A percentile compares a stretch with the other conserved stretches of the same genome.
Evolutionary conservation across 106 monocot species (phyloP).

Genomic region (Dendrobium huoshanense): DNA sequence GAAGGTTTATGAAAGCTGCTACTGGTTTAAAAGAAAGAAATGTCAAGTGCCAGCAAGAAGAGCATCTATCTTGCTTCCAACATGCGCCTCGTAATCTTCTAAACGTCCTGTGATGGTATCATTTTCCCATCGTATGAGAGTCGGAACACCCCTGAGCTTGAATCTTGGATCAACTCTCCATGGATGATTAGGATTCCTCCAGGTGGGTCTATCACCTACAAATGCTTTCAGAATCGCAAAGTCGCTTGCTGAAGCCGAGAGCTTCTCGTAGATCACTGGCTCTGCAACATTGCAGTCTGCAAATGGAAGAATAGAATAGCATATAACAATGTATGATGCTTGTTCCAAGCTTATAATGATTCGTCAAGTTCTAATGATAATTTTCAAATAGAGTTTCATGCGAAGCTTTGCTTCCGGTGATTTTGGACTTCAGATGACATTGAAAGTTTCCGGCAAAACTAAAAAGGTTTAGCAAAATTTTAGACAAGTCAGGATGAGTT

Average conservation of each 20-base stretch:
- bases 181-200: constrained; percentile 71
- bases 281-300: constrained; percentile 89
- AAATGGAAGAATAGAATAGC: neutral
- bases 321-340: neutral
- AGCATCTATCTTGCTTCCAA: constrained; percentile 53
- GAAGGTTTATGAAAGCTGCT: neutral
- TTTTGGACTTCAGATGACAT: neutral
- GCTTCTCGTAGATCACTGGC: constrained; percentile 64
- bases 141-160: constrained; percentile 79
- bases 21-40: neutral
- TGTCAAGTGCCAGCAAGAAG: constrained; percentile 30
- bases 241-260: constrained; percentile 38
- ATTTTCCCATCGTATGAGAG: constrained; percentile 77
- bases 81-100: constrained; percentile 81
- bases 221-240: constrained; percentile 62
- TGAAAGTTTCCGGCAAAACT: too few relatives aligned
- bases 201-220: constrained; percentile 76
- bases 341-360: neutral
- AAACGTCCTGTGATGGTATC: constrained; percentile 53
- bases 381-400: neutral
- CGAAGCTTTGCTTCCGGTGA: neutral
- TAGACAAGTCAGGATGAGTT: too few relatives aligned
- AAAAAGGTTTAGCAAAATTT: too few relatives aligned
- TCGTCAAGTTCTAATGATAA: neutral
- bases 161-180: constrained; percentile 63